Evolutionary conservation across 495 filamentous ascomycete species (phyloP), one percentile per base, ranked within the genome.

Genomic region (Cercophora newfieldiana): DNA sequence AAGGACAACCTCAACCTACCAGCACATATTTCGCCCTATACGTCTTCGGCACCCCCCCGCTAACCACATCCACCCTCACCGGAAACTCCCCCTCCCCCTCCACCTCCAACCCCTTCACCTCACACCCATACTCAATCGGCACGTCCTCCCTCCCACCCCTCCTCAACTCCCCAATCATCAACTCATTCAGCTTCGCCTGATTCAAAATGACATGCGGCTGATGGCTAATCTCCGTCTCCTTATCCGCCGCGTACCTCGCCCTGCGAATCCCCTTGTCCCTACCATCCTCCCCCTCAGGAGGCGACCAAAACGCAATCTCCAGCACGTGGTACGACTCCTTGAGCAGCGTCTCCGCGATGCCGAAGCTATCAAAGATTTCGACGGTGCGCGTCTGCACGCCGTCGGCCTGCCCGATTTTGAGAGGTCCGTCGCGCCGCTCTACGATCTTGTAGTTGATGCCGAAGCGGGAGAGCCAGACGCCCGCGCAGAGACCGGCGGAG

Each of bases 291-390:
- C 5, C 63, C 7, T 58, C 59, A 14, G 37, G 12, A 3, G 76
- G 72, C 5, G 78, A 72, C 88, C 88, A 91, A 68, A 91, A 90
- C 0, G 78, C 79, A 0, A 88, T 81, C 77, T 94, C 91, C 2
- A 88, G 75, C 19, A 89, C 84, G 71, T 90, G 89, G 64, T 89
- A 92, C 0, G 87, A 82, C 69, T 93, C 89, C 14, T 84, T 82
- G n/a, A 93, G 81, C 26, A 94, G 71, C 44, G 88, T 83, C 61
- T 93, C 90, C 0, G 84, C 81, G 14, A 94, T 76, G 0, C 90
- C 90, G 53, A 94, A 92, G 31, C 86, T 89, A 67, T 95, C 90
- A 59, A 93, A 89, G 50, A 96, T 88, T 72, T 95, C 91, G 10
- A 93, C 85, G 0, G 91, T 91, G 1, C 91, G 89, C 64, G 87